Percentiles rank a stretch among this genome's conserved stretches.
Evolutionary conservation across 371 early-diverging fungal species (phyloP).

Genomic region (Mucor saturninus): DNA sequence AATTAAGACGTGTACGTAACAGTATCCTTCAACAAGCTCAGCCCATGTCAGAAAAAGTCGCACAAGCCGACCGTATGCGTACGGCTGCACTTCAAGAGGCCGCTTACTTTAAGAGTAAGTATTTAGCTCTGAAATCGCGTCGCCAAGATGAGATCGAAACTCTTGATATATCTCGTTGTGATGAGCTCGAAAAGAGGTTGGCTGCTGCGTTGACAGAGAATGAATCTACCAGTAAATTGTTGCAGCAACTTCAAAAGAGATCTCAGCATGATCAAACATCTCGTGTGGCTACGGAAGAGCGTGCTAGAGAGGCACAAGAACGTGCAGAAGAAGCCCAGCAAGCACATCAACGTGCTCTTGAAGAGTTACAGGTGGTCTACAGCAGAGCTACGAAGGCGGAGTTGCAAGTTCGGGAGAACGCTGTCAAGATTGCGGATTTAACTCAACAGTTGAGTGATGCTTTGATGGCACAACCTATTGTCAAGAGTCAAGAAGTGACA

Average conservation of each 20-base stretch:
- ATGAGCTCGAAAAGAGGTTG: constrained; percentile 57
- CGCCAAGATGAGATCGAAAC: constrained; percentile 41
- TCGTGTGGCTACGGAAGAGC: constrained; percentile 53
- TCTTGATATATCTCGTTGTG: constrained; percentile 50
- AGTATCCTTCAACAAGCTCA: constrained; percentile 60
- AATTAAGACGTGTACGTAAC: constrained; percentile 48
- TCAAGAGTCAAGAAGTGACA: constrained; percentile 41
- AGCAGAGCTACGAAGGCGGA: constrained; percentile 53
- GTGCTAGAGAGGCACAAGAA: constrained; percentile 46
- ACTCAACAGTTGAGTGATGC: constrained; percentile 55
- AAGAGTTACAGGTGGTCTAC: constrained; percentile 54
- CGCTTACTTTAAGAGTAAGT: constrained; percentile 63
- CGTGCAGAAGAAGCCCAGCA: constrained; percentile 61
- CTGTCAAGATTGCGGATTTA: constrained; percentile 46
- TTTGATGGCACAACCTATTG: constrained; percentile 16
- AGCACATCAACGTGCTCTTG: constrained; percentile 57
- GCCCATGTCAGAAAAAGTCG: constrained; percentile 52
- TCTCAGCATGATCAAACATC: constrained; percentile 49
- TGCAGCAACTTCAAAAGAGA: constrained; percentile 48
- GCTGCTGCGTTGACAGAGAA: constrained; percentile 52
- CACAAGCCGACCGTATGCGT: constrained; percentile 59
- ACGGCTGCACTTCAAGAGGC: constrained; percentile 66
- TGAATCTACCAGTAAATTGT: constrained; percentile 39
- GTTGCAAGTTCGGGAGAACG: constrained; percentile 51
- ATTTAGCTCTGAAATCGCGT: constrained; percentile 36